phyloP scores from a whole-genome alignment of 305 asterid species.

The Solanum hybrid region DNA sequence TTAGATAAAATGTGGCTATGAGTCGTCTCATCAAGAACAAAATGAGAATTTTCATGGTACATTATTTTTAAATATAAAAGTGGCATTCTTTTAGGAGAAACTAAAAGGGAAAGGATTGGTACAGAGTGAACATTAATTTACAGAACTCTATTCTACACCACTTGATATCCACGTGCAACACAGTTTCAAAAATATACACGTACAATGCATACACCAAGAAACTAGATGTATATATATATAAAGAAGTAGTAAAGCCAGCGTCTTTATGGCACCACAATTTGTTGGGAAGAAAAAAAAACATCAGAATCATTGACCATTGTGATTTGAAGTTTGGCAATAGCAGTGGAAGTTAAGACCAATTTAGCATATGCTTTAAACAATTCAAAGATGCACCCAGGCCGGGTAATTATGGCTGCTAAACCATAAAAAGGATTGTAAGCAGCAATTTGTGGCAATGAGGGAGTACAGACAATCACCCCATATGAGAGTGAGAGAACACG shows the following conservation, averaged over 20 bases:
- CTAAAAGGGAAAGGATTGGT: neutral
- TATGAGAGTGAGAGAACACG: neutral
- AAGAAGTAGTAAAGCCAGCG: neutral
- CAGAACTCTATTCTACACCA: neutral
- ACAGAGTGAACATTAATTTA: neutral
- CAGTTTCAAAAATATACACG: neutral
- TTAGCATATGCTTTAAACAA: neutral
- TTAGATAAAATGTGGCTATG: neutral
- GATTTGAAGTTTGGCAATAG: neutral
- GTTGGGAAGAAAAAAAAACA: neutral
- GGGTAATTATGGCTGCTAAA: neutral
- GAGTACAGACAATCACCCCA: neutral
- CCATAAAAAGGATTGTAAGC: neutral
- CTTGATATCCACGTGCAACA: neutral
- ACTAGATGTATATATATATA: neutral
- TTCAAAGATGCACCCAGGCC: neutral
- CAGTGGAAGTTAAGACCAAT: neutral
- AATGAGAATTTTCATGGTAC: neutral
- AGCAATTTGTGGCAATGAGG: neutral
- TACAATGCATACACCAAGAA: neutral
- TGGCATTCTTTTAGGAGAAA: neutral
- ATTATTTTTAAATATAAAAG: neutral
- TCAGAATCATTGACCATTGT: neutral
- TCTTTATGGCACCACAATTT: neutral
- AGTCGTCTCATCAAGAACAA: neutral